Conservation (phyloP, 805 yeast genomes). For the Zygosaccharomyces gambellarensis region DNA sequence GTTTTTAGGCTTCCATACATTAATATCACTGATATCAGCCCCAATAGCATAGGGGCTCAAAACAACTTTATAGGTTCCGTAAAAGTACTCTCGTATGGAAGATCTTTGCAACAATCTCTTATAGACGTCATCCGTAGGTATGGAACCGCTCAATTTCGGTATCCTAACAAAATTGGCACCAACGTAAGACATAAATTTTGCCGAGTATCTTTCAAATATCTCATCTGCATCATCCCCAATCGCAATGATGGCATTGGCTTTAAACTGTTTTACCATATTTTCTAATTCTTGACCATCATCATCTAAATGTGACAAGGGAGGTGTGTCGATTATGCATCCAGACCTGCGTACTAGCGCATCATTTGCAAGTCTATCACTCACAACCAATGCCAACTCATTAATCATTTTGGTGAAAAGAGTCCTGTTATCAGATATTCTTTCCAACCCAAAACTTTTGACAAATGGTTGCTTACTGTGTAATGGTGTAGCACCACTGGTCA, state of each 20-base stretch:
- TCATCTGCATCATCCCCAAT: constrained; percentile 18
- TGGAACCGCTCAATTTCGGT: constrained; percentile 70
- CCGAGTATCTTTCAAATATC: constrained; percentile 13
- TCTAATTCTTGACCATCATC: constrained; percentile 20
- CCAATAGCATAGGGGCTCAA: constrained; percentile 85
- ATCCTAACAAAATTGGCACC: constrained; percentile 46
- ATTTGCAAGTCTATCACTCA: constrained; percentile 27
- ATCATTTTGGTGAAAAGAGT: constrained; percentile 45
- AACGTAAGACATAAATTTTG: constrained; percentile 10
- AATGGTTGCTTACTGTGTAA: constrained; percentile 86
- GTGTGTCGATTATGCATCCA: constrained; percentile 32
- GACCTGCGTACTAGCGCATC: constrained; percentile 32
- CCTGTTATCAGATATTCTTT: constrained; percentile 49
- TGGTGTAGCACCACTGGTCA: constrained; percentile 68
- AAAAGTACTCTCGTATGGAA: constrained; percentile 80
- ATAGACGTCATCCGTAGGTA: constrained; percentile 65
- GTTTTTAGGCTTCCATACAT: constrained; percentile 53
- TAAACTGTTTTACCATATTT: constrained; percentile 18
- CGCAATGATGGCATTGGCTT: constrained; percentile 22
- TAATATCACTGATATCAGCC: constrained; percentile 55
- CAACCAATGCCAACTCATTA: constrained; percentile 47
- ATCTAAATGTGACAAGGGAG: constrained; percentile 20
- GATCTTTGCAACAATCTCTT: constrained; percentile 68
- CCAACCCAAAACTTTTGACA: constrained; percentile 76
- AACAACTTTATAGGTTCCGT: constrained; percentile 62